Percentiles rank a stretch among this genome's conserved stretches.
These are phyloP conservation scores for Flaveria brownii DNA, from an alignment of 129 eudicot species.

Conservation along the genomic window DNA sequence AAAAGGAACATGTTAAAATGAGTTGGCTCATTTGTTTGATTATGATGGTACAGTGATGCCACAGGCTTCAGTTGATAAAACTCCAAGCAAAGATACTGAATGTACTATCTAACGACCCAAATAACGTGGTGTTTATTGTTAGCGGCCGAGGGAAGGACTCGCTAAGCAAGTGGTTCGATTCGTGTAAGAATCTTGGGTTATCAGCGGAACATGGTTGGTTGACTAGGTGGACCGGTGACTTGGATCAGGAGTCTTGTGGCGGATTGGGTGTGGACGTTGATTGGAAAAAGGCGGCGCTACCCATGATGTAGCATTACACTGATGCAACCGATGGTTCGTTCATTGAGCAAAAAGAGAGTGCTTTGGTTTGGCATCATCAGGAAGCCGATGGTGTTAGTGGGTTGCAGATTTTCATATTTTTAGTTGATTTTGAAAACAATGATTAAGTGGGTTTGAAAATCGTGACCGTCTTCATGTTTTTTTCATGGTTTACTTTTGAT, in stretches of 20 bases:
- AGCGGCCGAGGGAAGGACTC: constrained; percentile 80
- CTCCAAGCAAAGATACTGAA: constrained; percentile 63
- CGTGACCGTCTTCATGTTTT: too few relatives aligned
- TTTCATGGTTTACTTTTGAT: too few relatives aligned
- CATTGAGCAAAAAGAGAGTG: constrained; percentile 87
- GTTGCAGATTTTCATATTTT: too few relatives aligned
- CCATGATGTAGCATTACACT: constrained; percentile 83
- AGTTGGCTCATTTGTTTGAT: too few relatives aligned
- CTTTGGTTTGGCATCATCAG: constrained; percentile 94
- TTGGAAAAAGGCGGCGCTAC: constrained; percentile 72
- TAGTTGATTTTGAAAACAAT: too few relatives aligned
- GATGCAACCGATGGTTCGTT: constrained; percentile 88
- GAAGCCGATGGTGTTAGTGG: too few relatives aligned
- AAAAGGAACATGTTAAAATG: too few relatives aligned
- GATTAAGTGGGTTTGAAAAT: too few relatives aligned
- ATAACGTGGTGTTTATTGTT: constrained; percentile 84
- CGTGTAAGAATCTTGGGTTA: constrained; percentile 69
- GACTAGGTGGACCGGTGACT: constrained; percentile 74
- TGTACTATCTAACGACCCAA: constrained; percentile 64
- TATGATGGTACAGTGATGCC: constrained; percentile 90
- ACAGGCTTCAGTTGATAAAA: constrained; percentile 55
- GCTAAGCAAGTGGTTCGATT: constrained; percentile 68
- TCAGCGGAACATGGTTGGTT: constrained; percentile 92
- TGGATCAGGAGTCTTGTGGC: constrained; percentile 60
- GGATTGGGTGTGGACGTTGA: constrained; percentile 42